Conservation (phyloP, 2,329 filamentous ascomycete genomes). For the Cryphonectria carpinicola region DNA sequence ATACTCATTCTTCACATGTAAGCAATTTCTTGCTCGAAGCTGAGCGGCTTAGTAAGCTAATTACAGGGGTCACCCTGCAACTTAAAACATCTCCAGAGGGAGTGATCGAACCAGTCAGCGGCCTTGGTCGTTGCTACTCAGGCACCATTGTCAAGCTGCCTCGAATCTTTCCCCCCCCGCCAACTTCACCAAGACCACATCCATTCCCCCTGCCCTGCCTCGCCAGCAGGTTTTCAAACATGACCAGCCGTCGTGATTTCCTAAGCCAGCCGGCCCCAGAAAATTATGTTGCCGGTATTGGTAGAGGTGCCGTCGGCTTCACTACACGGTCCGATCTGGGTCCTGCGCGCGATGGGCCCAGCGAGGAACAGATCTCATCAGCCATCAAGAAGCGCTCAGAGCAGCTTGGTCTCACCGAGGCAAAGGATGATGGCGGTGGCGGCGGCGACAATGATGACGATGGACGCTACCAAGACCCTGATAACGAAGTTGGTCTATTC, state of each 20-base stretch:
- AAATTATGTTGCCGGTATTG: slow-evolving; percentile 93
- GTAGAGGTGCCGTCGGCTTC: slow-evolving; percentile 96
- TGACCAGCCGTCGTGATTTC: slow-evolving; percentile 77
- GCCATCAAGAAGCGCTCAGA: slow-evolving; percentile 92
- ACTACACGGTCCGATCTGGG: slow-evolving; percentile 96
- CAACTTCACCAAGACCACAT: neutral
- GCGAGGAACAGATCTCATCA: slow-evolving; percentile 97
- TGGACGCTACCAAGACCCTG: slow-evolving; percentile 89
- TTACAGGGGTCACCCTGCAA: neutral
- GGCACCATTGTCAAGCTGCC: neutral
- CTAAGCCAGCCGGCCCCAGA: slow-evolving; percentile 83
- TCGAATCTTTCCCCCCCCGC: neutral
- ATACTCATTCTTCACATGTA: neutral
- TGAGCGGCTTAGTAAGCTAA: neutral
- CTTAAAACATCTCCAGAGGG: neutral
- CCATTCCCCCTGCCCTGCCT: neutral
- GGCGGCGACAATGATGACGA: slow-evolving; percentile 68
- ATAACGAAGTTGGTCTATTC: slow-evolving; percentile 95
- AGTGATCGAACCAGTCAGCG: neutral
- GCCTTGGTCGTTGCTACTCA: neutral
- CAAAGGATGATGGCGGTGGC: slow-evolving; percentile 66
- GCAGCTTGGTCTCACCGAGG: slow-evolving; percentile 66
- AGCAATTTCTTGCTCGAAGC: neutral
- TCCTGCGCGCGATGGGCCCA: slow-evolving; percentile 91
- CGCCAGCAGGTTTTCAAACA: slow-evolving; percentile 35